Evolutionary conservation across 352 stramenopile genomes (phyloP), one percentile per base, ranked within the genome.

Genomic region (Thalassiosira mediterranea): DNA sequence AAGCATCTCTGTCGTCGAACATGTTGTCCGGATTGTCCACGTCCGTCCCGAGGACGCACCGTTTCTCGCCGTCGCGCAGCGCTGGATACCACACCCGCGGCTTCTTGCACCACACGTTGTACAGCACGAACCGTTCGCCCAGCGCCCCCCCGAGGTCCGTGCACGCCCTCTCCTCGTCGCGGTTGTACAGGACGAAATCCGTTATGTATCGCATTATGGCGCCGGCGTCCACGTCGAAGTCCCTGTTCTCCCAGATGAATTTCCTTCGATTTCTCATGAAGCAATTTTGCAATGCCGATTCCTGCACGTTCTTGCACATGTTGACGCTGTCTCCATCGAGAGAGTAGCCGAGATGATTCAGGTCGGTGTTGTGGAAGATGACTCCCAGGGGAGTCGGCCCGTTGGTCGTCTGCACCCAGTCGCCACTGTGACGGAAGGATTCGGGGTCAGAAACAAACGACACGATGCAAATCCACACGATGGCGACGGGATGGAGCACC

Each of bases 41-140:
- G 15, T 44, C 37, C 8, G 37, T 15, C 15, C 37, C 37, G 15
- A 15, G 15, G 15, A 44, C 37, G 37, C 37, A 44, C 15, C 8
- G 8, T 44, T 44, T 8, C 37, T 44, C 37, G 8, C 37, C 37
- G 37, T 44, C 37, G 8, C 37, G 8, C 15, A 15, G 8, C 37
- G 15, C 15, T 44, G 37, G 37, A 15, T 44, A 44, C 37, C 37
- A 44, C 8, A 44, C 8, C 37, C 15, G 8, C 37, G 46, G 23
- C 21, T 54, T 25, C 46, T 8, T 54, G 46, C 74, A 83, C 66
- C 67, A 83, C 11, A 73, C 61, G 52, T 83, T 83, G 40, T 78
- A 83, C 19, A 76, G 48, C 10, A 83, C 74, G 53, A 75, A 83
- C 25, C 40, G 60, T 11, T 71, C n/a, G 56, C 72, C 65, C 15